A percentile compares a stretch with the other conserved stretches of the same genome.
Evolutionary conservation across 2,329 filamentous ascomycete species (phyloP).

Genomic region (Neophaeococcomyces aloes): DNA sequence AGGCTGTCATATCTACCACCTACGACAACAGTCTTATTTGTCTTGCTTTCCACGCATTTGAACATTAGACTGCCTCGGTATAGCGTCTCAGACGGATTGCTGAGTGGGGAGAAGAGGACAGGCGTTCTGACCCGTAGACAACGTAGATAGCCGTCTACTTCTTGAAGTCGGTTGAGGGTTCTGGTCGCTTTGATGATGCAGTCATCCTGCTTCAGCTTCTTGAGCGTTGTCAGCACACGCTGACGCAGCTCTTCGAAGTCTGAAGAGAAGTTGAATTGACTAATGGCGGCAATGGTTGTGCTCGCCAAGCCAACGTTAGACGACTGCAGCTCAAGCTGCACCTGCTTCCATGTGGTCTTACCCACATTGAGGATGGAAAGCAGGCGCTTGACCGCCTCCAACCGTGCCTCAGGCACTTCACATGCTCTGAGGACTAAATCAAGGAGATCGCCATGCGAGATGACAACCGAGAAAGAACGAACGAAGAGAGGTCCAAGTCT

Average conservation of each 20-base stretch:
- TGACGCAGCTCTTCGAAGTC: conserved; percentile 16
- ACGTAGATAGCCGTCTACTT: conserved; percentile 66
- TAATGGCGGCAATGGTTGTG: conserved; percentile 81
- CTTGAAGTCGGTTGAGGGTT: conserved; percentile 65
- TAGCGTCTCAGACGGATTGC: conserved; percentile 83
- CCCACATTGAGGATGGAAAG: conserved; percentile 80
- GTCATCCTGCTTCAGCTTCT: conserved; percentile 41
- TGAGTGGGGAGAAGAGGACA: conserved; percentile 73
- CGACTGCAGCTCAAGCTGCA: conserved; percentile 69
- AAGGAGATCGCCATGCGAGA: conserved; percentile 80
- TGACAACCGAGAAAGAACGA: conserved; percentile 71
- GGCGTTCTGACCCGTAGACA: conserved; percentile 65
- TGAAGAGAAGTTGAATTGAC: conserved; percentile 80
- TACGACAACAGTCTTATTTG: conserved; percentile 69
- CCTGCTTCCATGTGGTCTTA: conserved; percentile 70
- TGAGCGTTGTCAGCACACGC: conserved; percentile 9
- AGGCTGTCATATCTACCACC: conserved; percentile 87
- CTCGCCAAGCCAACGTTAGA: conserved; percentile 65
- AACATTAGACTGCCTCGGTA: conserved; percentile 80
- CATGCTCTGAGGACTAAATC: conserved; percentile 86
- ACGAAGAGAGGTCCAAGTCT: conserved; percentile 65
- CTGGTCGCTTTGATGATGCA: conserved; percentile 42
- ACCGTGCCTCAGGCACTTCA: conserved; percentile 58
- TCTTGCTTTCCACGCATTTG: conserved; percentile 76
- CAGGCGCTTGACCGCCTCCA: conserved; percentile 65